Evolutionary conservation across 371 early-diverging fungal genomes (phyloP).

Genomic region (Nematocida displodere): DNA sequence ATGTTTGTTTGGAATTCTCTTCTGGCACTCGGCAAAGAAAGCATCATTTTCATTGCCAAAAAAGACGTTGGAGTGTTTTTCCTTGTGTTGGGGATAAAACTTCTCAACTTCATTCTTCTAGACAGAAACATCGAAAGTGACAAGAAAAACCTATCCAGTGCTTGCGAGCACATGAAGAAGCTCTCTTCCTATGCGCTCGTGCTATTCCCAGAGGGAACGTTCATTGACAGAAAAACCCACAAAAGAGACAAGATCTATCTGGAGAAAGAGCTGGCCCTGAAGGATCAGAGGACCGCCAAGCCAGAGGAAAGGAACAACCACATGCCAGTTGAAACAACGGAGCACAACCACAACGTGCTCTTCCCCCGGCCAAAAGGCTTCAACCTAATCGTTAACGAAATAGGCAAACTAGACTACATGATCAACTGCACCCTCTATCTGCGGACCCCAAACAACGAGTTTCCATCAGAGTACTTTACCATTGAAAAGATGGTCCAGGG

Average conservation of each 20-base stretch:
- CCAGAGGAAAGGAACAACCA: neutral
- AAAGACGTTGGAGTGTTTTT: constrained; percentile 11
- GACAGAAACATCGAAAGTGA: constrained; percentile 55
- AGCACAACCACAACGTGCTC: constrained; percentile 22
- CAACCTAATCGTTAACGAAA: constrained; percentile 36
- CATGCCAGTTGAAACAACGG: neutral
- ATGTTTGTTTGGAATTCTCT: constrained; percentile 26
- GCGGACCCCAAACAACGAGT: constrained; percentile 3
- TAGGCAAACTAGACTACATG: constrained; percentile 53
- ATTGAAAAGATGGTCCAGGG: constrained; percentile 41
- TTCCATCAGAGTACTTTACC: constrained; percentile 50
- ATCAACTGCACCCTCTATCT: constrained; percentile 59
- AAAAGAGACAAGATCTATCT: constrained; percentile 52
- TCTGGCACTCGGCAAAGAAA: neutral
- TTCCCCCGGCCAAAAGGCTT: constrained; percentile 62
- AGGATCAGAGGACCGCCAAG: constrained; percentile 10
- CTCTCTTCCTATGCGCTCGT: constrained; percentile 47
- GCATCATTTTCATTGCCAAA: constrained; percentile 33
- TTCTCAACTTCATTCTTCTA: constrained; percentile 60
- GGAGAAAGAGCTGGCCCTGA: constrained; percentile 6
- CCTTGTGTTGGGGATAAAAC: constrained; percentile 48
- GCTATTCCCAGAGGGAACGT: constrained; percentile 65
- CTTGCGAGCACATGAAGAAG: constrained; percentile 28
- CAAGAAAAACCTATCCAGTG: constrained; percentile 45
- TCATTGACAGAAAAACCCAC: constrained; percentile 53